Percentiles rank a stretch among this genome's conserved stretches.
Evolutionary conservation across 495 filamentous ascomycete genomes (phyloP).

Genomic region (Xylaria telfairii): DNA sequence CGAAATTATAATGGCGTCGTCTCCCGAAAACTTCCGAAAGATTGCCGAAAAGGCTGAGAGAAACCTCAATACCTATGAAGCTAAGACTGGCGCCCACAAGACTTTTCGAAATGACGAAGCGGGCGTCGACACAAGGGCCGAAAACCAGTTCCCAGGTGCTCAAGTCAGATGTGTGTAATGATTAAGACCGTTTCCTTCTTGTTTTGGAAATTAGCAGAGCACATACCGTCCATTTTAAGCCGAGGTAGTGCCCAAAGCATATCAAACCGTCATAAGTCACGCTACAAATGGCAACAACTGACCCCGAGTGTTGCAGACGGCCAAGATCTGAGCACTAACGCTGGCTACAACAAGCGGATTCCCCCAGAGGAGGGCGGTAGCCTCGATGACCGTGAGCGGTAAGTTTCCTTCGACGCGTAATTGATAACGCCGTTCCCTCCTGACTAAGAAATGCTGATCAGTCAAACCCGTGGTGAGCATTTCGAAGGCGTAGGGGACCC

Average conservation of each 20-base stretch:
- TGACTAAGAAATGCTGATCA: constrained; percentile 10
- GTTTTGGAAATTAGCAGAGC: neutral
- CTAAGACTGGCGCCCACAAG: constrained; percentile 47
- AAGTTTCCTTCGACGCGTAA: constrained; percentile 5
- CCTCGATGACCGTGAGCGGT: constrained; percentile 46
- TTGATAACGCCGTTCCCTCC: neutral
- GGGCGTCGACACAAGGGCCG: constrained; percentile 40
- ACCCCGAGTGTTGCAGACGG: constrained; percentile 31
- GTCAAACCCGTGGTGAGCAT: constrained; percentile 39
- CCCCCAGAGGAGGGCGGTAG: constrained; percentile 48
- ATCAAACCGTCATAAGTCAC: neutral
- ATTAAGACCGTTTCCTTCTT: neutral
- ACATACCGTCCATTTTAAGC: neutral
- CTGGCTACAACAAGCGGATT: constrained; percentile 44
- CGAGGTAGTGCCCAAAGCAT: neutral
- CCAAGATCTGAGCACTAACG: constrained; percentile 43
- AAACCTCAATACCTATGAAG: constrained; percentile 53
- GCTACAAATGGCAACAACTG: neutral
- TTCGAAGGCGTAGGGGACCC: constrained; percentile 45
- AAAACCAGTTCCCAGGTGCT: constrained; percentile 40
- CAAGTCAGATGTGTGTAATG: neutral
- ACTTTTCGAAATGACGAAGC: constrained; percentile 35
- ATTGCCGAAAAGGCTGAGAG: constrained; percentile 55
- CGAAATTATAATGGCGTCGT: constrained; percentile 30
- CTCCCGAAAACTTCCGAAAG: constrained; percentile 29